phyloP scores from a whole-genome alignment of 2,329 filamentous ascomycete species.

The Fusarium sp. region DNA sequence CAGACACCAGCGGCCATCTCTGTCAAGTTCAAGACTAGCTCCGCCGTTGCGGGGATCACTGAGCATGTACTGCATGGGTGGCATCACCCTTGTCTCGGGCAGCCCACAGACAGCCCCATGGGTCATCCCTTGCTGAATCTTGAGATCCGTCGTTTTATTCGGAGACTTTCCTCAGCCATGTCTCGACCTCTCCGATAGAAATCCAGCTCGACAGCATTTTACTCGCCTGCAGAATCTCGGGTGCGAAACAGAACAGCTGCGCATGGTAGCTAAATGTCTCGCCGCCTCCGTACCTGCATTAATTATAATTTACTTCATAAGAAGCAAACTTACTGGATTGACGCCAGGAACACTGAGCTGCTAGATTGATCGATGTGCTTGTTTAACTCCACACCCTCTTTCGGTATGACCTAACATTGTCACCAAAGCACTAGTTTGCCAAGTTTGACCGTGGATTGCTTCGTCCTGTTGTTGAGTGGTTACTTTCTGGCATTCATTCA shows the following conservation, averaged over 20 bases:
- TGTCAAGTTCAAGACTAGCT: not conserved
- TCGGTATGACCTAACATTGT: conserved; percentile 24
- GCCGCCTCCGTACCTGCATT: conserved; percentile 21
- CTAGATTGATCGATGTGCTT: not conserved
- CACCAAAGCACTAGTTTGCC: not conserved
- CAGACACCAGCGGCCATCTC: not conserved
- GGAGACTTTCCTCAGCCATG: conserved; percentile 40
- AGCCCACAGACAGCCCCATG: conserved; percentile 15
- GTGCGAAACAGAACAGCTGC: not conserved
- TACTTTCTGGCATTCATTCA: not conserved
- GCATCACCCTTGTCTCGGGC: conserved; percentile 22
- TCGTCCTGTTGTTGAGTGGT: not conserved
- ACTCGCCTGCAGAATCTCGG: conserved; percentile 9
- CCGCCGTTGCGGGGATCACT: not conserved
- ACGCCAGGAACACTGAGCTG: not conserved
- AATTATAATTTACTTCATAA: not conserved
- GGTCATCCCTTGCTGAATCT: conserved; percentile 21
- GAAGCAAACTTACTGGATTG: not conserved
- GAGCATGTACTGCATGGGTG: conserved; percentile 8
- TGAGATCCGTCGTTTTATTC: conserved; percentile 31
- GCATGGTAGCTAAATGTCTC: conserved; percentile 22
- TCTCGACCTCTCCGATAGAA: conserved; percentile 22
- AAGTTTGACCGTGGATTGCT: not conserved
- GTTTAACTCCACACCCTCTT: not conserved
- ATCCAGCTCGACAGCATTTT: conserved; percentile 8